These are phyloP conservation scores for Phytophthora capsici DNA, from an alignment of 352 stramenopile species.

Conservation along the genomic window DNA sequence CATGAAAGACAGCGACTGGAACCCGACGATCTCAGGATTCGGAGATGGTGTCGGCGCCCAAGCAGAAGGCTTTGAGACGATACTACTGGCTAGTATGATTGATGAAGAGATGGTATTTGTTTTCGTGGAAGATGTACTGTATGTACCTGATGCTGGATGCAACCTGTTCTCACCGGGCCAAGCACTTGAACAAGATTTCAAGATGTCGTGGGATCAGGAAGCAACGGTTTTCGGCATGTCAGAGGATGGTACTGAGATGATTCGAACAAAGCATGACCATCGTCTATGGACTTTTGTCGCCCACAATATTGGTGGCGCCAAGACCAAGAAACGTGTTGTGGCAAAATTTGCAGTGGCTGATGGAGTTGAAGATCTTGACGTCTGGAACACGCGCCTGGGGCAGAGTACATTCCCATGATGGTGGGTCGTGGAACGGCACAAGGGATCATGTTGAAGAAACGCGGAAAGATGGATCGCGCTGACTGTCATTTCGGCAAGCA, in stretches of 20 bases:
- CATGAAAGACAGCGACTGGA: conserved; percentile 26
- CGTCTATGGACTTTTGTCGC: conserved; percentile 18
- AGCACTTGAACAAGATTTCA: conserved; percentile 13
- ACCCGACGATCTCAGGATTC: conserved; percentile 8
- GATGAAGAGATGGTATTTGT: conserved; percentile 24
- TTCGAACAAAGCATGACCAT: conserved; percentile 4
- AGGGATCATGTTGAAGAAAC: conserved; percentile 19
- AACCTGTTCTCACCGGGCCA: conserved; percentile 22
- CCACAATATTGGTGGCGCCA: conserved; percentile 14
- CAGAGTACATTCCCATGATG: conserved; percentile 17
- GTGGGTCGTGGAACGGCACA: conserved; percentile 14
- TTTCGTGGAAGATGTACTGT: conserved; percentile 13
- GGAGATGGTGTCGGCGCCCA: conserved; percentile 2
- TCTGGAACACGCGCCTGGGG: conserved; percentile 11
- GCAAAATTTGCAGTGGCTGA: conserved; percentile 16
- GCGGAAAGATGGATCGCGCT: conserved; percentile 11
- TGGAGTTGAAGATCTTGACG: conserved; percentile 3
- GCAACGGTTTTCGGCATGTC: conserved; percentile 11
- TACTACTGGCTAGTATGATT: conserved; percentile 5
- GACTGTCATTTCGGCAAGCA: conserved; percentile 23
- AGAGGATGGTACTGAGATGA: conserved; percentile 13
- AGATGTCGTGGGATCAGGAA: conserved; percentile 18
- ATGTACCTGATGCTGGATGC: conserved; percentile 13
- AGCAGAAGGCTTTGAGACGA: conserved; percentile 24
- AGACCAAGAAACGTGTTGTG: conserved; percentile 12